phyloP scores from a whole-genome alignment of 371 early-diverging fungal species.

The Capillidium heterosporum region DNA sequence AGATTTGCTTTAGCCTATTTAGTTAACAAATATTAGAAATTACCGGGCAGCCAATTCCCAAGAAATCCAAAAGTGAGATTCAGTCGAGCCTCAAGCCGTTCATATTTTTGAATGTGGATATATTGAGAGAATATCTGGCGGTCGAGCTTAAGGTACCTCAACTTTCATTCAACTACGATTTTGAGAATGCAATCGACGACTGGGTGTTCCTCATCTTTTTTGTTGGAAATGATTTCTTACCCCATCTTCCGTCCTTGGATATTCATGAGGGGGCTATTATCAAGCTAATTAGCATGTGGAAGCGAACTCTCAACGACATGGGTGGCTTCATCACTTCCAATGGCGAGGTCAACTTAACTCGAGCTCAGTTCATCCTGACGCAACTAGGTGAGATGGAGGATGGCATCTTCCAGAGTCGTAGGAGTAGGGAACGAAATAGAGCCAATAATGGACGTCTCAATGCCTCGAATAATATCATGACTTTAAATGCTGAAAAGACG shows the following conservation, averaged over 20 bases:
- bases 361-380: constrained; percentile 54
- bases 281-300: constrained; percentile 73
- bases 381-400: constrained; percentile 76
- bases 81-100: constrained; percentile 46
- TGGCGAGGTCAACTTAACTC: constrained; percentile 57
- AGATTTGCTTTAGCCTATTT: constrained; percentile 6
- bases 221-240: constrained; percentile 99
- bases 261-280: constrained; percentile 96
- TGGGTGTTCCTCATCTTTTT: constrained; percentile 99
- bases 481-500: background rate
- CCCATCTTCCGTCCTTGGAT: constrained; percentile 94
- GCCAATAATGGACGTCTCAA: background rate
- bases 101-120: constrained; percentile 70
- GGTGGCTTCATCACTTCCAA: constrained; percentile 76
- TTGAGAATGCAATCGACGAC: constrained; percentile 93
- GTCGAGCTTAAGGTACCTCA: constrained; percentile 53
- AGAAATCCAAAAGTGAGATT: constrained; percentile 28
- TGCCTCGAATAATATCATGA: background rate
- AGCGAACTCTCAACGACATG: constrained; percentile 40
- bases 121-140: constrained; percentile 86
- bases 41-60: background rate
- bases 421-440: constrained; percentile 9
- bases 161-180: constrained; percentile 48
- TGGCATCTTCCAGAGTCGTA: constrained; percentile 57
- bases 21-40: background rate